Base-by-base conservation (phyloP, 345 rosid species). In the Salix udensis region DNA sequence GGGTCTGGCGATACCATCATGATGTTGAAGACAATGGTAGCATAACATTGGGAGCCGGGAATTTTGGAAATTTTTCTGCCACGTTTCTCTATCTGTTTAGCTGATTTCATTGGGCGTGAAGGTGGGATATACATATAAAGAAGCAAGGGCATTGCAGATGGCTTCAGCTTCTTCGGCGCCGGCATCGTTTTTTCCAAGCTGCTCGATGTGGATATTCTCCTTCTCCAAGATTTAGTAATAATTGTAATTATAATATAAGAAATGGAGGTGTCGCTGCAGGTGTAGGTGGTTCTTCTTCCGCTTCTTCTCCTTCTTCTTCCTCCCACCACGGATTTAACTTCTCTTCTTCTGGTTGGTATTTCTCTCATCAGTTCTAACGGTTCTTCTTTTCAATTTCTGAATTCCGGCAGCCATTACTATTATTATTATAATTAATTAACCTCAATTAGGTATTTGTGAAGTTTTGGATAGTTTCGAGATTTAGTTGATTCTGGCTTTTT, bases 131-230 rank as follows among this genome's bases (percentile, higher is more conserved):
- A 24, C 66, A 74, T 23, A 71, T 39, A 64, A 62, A 50, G 14
- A 67, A 67, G 19, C 53, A 24, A 42, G 46, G 46, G 14, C 46
- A 42, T 10, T 69, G 19, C 23, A 46, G 10, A 89, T 88, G 90
- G 88, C 90, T 13, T 26, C 87, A 4, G 78, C 89, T 67, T 79
- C 88, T 76, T 66, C 86, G 42, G 21, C 46, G 10, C 7, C 46
- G 46, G 52, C 52, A 3, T 46, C 52, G 52, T 13, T 15, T 12
- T 12, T 46, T 87, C 39, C 91, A 79, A 74, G 88, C 89, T 79
- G 88, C 89, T 79, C 83, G 76, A 15, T 85, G 78, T 68, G 80
- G 77, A n/a, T 86, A 73, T 80, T 83, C 82, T 42, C 84, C 81
- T 80, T 83, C 82, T 50, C 84, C 80, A 0, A 77, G 84, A 62